phyloP scores from a whole-genome alignment of 2,329 filamentous ascomycete species.

The Penicillium sp. region DNA sequence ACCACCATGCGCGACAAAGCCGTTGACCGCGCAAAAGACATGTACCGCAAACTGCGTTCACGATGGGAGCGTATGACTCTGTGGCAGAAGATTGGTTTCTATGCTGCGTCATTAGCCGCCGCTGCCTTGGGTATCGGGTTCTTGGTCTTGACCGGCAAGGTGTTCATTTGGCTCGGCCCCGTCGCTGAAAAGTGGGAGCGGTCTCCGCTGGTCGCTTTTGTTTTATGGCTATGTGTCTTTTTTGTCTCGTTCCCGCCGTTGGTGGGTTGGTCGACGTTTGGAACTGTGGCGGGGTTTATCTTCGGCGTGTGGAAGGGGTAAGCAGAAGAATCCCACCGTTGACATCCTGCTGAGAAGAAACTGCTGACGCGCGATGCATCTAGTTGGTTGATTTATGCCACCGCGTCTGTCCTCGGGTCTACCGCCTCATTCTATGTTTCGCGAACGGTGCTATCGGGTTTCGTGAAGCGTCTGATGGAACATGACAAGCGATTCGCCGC shows the following conservation, averaged over 20 bases:
- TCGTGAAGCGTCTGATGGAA: constrained; percentile 77
- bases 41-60: constrained; percentile 32
- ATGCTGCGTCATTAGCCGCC: constrained; percentile 51
- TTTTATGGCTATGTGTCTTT: constrained; percentile 75
- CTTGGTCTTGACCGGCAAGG: constrained; percentile 72
- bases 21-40: constrained; percentile 36
- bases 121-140: constrained; percentile 63
- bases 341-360: background rate
- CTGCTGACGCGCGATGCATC: constrained; percentile 24
- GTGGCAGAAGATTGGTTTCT: constrained; percentile 61
- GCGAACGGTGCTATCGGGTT: constrained; percentile 71
- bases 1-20: constrained; percentile 38
- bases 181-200: constrained; percentile 74
- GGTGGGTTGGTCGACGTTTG: constrained; percentile 79
- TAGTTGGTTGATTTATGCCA: constrained; percentile 80
- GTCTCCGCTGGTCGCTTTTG: constrained; percentile 66
- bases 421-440: constrained; percentile 77
- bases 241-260: constrained; percentile 79
- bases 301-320: constrained; percentile 71
- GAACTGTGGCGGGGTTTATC: constrained; percentile 68
- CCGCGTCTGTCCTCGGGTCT: constrained; percentile 74
- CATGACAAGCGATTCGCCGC: constrained; percentile 85
- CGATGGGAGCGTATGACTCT: constrained; percentile 45
- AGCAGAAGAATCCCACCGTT: constrained; percentile 24
- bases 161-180: constrained; percentile 74